phyloP scores from a whole-genome alignment of 768 basidiomycete genomes.

The Lactarius deliciosus region DNA sequence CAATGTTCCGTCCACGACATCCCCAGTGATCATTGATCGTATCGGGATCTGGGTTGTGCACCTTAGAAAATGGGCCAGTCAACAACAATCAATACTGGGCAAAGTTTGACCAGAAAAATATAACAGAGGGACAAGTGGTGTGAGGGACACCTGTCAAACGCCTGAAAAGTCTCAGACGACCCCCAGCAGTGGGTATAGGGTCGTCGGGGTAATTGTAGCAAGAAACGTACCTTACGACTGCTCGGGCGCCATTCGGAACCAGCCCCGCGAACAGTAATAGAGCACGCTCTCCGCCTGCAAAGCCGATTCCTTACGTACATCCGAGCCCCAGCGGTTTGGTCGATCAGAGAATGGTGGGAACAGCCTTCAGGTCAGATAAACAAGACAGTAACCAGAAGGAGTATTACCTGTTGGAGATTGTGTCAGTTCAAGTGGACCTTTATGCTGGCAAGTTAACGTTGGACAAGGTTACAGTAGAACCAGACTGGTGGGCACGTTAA shows the following conservation, averaged over 20 bases:
- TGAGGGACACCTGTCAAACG: neutral
- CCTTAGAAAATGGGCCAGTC: neutral
- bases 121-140: neutral
- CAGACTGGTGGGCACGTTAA: neutral
- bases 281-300: neutral
- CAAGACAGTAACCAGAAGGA: neutral
- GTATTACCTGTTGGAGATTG: conserved; percentile 1
- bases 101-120: neutral
- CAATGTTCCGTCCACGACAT: neutral
- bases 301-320: neutral
- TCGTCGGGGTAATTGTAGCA: neutral
- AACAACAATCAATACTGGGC: neutral
- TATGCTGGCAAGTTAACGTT: neutral
- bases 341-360: neutral
- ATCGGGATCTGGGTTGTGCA: neutral
- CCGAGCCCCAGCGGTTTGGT: neutral
- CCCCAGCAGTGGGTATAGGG: neutral
- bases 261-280: neutral
- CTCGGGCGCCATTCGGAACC: neutral
- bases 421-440: neutral
- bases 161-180: neutral
- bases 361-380: neutral
- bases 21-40: neutral
- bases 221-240: conserved; percentile 6
- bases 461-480: neutral